phyloP scores from a whole-genome alignment of 306 rosid species.

The Hippophae gyantsensis region DNA sequence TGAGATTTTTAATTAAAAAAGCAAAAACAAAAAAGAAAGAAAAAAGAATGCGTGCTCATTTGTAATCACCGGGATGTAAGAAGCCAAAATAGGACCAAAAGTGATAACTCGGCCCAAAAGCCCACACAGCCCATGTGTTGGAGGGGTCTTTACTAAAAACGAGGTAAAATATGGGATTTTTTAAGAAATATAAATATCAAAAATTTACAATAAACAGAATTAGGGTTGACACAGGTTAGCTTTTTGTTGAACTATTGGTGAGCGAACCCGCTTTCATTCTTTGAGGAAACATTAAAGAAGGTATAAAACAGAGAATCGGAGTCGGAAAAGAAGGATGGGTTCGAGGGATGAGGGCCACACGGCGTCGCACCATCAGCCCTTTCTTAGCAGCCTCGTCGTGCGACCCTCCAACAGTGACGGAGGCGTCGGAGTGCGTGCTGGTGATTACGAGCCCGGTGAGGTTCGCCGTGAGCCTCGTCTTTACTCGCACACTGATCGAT shows the following conservation, averaged over 20 bases:
- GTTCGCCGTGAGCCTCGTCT: conserved; percentile 38
- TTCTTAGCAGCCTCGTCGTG: conserved; percentile 52
- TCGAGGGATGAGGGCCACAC: conserved; percentile 40
- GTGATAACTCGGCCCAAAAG: too few relatives aligned
- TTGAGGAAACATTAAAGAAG: too few relatives aligned
- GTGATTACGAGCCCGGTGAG: conserved; percentile 48
- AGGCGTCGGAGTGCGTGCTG: conserved; percentile 29
- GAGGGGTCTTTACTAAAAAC: too few relatives aligned
- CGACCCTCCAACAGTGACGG: conserved; percentile 43
- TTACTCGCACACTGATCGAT: conserved; percentile 37
- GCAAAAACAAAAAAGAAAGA: too few relatives aligned
- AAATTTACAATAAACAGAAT: not conserved
- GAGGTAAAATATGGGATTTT: too few relatives aligned
- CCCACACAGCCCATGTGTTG: too few relatives aligned
- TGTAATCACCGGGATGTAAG: too few relatives aligned
- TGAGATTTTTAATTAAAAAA: too few relatives aligned
- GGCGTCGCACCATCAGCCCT: conserved; percentile 39
- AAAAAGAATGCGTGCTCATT: too few relatives aligned
- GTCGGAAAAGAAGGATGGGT: conserved; percentile 17
- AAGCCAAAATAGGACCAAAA: too few relatives aligned
- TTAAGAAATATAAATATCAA: too few relatives aligned
- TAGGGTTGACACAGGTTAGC: conserved; percentile 24
- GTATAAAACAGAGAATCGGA: too few relatives aligned
- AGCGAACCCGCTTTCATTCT: conserved; percentile 6
- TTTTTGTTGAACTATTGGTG: conserved; percentile 11